Conservation (phyloP, 495 filamentous ascomycete genomes). For the Niebla homalea region DNA sequence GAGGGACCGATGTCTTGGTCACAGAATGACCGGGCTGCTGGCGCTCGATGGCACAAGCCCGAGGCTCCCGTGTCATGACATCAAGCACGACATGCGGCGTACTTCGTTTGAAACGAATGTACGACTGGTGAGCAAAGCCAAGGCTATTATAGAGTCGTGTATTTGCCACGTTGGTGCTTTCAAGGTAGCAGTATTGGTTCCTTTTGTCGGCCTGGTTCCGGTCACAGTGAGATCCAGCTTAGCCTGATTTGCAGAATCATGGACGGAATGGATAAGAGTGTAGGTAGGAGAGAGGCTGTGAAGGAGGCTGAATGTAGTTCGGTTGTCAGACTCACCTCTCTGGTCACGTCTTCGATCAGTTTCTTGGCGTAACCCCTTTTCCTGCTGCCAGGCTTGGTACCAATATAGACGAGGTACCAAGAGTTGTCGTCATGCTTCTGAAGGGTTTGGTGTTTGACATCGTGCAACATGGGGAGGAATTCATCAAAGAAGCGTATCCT, state of each 20-base stretch:
- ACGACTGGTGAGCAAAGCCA: conserved; percentile 47
- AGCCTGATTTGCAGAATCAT: background rate
- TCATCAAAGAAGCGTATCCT: conserved; percentile 59
- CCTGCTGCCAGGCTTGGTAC: conserved; percentile 49
- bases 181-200: conserved; percentile 54
- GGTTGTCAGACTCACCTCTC: conserved; percentile 33
- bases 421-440: conserved; percentile 46
- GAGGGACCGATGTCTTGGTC: too few species aligned
- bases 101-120: conserved; percentile 45
- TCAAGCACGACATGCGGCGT: conserved; percentile 50
- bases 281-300: too few species aligned
- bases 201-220: conserved; percentile 48
- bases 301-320: background rate
- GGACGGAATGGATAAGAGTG: too few species aligned
- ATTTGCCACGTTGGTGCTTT: conserved; percentile 56
- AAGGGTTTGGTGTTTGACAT: conserved; percentile 53
- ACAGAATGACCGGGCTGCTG: too few species aligned
- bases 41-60: conserved; percentile 3
- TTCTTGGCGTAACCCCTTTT: conserved; percentile 57
- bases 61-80: conserved; percentile 64
- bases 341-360: conserved; percentile 52
- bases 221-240: background rate
- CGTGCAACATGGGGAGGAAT: conserved; percentile 61
- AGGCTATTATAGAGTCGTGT: conserved; percentile 54
- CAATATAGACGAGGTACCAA: conserved; percentile 70